Conservation (phyloP, 2,329 filamentous ascomycete species). For the Sporothrix phasma region DNA sequence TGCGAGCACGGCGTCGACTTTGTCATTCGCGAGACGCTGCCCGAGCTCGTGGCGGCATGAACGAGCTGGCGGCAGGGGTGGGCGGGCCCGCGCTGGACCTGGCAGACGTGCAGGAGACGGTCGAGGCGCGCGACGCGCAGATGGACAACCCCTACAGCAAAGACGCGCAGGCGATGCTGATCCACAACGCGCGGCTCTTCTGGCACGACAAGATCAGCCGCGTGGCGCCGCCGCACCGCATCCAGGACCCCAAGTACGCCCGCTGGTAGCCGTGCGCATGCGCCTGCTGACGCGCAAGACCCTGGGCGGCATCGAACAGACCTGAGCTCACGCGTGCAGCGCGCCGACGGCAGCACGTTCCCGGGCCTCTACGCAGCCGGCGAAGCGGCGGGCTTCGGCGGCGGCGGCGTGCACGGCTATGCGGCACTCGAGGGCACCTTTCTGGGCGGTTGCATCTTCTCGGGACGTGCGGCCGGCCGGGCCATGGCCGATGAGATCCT, state of each 20-base stretch:
- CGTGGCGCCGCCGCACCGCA: constrained; percentile 42
- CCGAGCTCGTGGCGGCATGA: constrained; percentile 50
- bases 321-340: constrained; percentile 45
- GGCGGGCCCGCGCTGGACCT: constrained; percentile 39
- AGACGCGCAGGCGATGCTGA: constrained; percentile 52
- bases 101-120: constrained; percentile 33
- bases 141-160: constrained; percentile 48
- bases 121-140: constrained; percentile 46
- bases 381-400: constrained; percentile 51
- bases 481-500: constrained; percentile 42
- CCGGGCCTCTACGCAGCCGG: constrained; percentile 50
- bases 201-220: constrained; percentile 43
- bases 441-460: constrained; percentile 53
- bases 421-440: constrained; percentile 54
- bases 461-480: constrained; percentile 45
- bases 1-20: constrained; percentile 50
- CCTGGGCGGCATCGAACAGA: constrained; percentile 51
- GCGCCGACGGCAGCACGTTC: constrained; percentile 37
- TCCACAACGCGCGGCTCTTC: constrained; percentile 46
- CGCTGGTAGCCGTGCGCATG: constrained; percentile 50
- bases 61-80: constrained; percentile 39
- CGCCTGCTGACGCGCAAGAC: constrained; percentile 53
- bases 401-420: constrained; percentile 53
- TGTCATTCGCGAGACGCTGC: constrained; percentile 45
- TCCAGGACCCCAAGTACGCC: constrained; percentile 45